Evolutionary conservation across 2,329 filamentous ascomycete species (phyloP).

Genomic region (Aspergillus proliferans): DNA sequence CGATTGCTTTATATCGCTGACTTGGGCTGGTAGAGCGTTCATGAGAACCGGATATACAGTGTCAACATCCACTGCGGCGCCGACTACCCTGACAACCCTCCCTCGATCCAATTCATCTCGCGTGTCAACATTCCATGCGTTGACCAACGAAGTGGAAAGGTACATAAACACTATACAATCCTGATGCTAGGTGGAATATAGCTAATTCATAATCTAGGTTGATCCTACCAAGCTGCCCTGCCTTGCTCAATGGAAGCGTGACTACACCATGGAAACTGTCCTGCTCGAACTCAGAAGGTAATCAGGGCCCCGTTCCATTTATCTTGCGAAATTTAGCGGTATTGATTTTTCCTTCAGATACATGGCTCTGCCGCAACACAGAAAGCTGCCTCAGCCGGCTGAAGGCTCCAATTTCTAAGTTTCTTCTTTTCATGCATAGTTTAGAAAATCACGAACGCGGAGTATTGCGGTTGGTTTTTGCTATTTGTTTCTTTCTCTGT

Average conservation of each 20-base stretch:
- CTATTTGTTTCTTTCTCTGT: conserved; percentile 14
- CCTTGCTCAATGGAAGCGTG: conserved; percentile 81
- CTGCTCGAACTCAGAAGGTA: conserved; percentile 78
- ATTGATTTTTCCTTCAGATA: conserved; percentile 53
- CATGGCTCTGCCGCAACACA: conserved; percentile 86
- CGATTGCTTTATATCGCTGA: background rate
- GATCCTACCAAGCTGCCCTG: conserved; percentile 79
- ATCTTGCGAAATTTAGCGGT: background rate
- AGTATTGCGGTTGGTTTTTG: conserved; percentile 25
- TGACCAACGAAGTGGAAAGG: conserved; percentile 68
- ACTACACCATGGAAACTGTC: conserved; percentile 92
- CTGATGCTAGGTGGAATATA: too few relatives aligned
- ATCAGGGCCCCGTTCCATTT: conserved; percentile 12
- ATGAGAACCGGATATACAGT: conserved; percentile 98
- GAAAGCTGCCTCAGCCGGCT: conserved; percentile 89
- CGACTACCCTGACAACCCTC: conserved; percentile 82
- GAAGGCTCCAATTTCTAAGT: conserved; percentile 65
- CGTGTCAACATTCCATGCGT: conserved; percentile 97
- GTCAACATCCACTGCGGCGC: conserved; percentile 92
- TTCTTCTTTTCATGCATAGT: conserved; percentile 13
- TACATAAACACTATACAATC: conserved; percentile 27
- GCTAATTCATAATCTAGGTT: conserved; percentile 47
- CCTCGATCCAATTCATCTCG: conserved; percentile 85
- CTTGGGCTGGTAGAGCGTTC: conserved; percentile 62
- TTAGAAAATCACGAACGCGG: conserved; percentile 15